These are phyloP conservation scores for Rhodotorula kratochvilovae DNA, from an alignment of 768 basidiomycete species.

Conservation along the genomic window DNA sequence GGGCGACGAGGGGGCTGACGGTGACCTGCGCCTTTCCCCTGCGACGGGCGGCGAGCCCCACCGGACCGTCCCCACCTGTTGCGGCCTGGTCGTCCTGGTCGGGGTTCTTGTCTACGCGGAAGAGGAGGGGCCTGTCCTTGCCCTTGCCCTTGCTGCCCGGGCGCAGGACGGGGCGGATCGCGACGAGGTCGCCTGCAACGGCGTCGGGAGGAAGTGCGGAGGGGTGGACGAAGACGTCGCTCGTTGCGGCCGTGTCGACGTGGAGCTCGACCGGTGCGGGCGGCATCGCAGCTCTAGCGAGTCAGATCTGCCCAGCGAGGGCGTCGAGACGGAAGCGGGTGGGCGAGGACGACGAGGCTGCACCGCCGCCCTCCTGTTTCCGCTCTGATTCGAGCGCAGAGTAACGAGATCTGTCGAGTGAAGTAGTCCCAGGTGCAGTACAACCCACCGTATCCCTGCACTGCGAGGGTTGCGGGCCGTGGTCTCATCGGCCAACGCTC, in stretches of 20 bases:
- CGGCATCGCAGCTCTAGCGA: not conserved
- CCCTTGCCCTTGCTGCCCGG: slow-evolving; percentile 18
- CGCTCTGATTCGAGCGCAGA: too few species aligned
- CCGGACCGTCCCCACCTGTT: not conserved
- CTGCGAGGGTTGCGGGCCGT: too few species aligned
- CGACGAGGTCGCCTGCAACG: slow-evolving; percentile 27
- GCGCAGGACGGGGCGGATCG: slow-evolving; percentile 17
- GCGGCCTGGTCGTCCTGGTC: slow-evolving; percentile 1
- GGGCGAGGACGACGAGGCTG: too few species aligned
- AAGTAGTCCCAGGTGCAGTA: too few species aligned
- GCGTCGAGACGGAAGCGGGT: not conserved
- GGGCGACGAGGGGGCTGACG: slow-evolving; percentile 66
- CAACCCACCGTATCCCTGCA: too few species aligned
- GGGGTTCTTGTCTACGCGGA: slow-evolving; percentile 13
- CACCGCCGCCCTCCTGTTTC: too few species aligned
- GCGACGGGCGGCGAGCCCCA: not conserved
- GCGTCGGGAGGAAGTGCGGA: slow-evolving; percentile 9
- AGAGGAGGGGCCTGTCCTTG: slow-evolving; percentile 27
- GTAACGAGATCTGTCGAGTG: too few species aligned
- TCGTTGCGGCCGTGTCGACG: slow-evolving; percentile 16
- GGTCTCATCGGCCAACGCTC: too few species aligned
- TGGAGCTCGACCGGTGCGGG: slow-evolving; percentile 12
- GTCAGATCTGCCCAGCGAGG: not conserved
- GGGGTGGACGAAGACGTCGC: slow-evolving; percentile 18
- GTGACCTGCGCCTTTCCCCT: slow-evolving; percentile 57